Evolutionary conservation across 306 rosid species (phyloP).

Genomic region (Trichosanthes cucumerina): DNA sequence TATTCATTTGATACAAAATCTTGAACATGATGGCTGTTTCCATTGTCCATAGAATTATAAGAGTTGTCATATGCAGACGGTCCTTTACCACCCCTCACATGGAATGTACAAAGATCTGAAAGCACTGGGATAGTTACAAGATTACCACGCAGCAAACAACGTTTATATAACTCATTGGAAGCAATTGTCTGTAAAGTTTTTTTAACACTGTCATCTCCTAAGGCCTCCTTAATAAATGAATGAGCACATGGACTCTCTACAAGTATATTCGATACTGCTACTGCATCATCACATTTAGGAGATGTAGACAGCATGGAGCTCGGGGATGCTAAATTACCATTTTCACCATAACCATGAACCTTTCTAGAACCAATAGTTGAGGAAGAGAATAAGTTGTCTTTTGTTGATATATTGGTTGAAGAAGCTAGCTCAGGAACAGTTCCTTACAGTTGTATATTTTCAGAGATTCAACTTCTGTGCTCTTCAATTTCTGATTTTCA

Average conservation of each 20-base stretch:
- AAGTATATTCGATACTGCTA: conserved; percentile 18
- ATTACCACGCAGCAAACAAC: conserved; percentile 58
- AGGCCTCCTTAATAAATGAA: conserved; percentile 38
- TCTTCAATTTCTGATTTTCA: conserved; percentile 22
- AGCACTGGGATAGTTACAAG: conserved; percentile 46
- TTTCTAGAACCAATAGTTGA: conserved; percentile 23
- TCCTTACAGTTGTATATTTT: conserved; percentile 44
- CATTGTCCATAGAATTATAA: conserved; percentile 22
- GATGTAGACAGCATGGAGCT: conserved; percentile 30
- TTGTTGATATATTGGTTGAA: conserved; percentile 23
- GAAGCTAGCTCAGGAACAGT: conserved; percentile 45
- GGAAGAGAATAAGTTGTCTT: conserved; percentile 15
- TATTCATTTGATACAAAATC: conserved; percentile 22
- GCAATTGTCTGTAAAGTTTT: conserved; percentile 41
- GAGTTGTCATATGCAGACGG: conserved; percentile 16
- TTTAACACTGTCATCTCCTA: conserved; percentile 45
- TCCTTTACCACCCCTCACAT: conserved; percentile 42
- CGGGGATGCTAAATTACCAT: conserved; percentile 45
- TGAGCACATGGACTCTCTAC: conserved; percentile 22
- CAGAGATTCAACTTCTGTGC: conserved; percentile 19
- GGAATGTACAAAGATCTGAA: conserved; percentile 46
- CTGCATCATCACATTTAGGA: conserved; percentile 31
- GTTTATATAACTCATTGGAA: conserved; percentile 42
- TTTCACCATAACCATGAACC: conserved; percentile 23
- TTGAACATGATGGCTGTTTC: conserved; percentile 11